These are phyloP conservation scores for Sporothrix mexicana DNA, from an alignment of 2,329 filamentous ascomycete genomes.

Conservation along the genomic window DNA sequence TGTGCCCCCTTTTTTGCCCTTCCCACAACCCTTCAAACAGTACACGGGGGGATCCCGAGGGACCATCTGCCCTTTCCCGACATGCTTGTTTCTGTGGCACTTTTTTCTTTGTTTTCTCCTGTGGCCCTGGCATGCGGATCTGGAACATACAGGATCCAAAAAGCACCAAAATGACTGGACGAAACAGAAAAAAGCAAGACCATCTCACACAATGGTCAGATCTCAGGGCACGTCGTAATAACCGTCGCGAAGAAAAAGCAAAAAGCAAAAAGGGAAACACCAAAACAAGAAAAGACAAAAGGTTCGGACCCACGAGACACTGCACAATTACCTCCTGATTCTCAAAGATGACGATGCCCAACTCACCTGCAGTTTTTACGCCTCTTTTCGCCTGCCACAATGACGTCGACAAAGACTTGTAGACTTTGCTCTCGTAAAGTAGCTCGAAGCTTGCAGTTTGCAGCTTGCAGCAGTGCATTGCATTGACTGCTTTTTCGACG, in stretches of 20 bases:
- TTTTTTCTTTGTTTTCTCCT: neutral
- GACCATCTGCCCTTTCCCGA: neutral
- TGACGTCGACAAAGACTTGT: neutral
- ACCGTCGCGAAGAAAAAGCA: neutral
- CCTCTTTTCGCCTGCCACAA: constrained; percentile 3
- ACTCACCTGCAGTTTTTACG: neutral
- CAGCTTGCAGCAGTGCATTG: neutral
- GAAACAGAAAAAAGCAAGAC: neutral
- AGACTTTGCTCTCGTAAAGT: neutral
- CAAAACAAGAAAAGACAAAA: neutral
- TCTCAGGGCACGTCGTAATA: constrained; percentile 4
- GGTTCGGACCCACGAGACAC: neutral
- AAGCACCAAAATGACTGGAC: neutral
- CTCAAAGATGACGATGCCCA: neutral
- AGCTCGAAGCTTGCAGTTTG: neutral
- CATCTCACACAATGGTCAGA: constrained; percentile 2
- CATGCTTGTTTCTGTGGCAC: neutral
- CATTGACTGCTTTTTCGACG: neutral
- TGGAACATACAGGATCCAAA: constrained; percentile 10
- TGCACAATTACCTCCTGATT: neutral
- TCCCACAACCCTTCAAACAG: neutral
- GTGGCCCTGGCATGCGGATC: constrained; percentile 10
- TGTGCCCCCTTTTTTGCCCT: neutral
- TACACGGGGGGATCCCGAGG: neutral
- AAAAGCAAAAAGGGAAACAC: neutral